Conservation (phyloP, 1,139 yeast genomes). For the Tardiomyces digboiensis region DNA sequence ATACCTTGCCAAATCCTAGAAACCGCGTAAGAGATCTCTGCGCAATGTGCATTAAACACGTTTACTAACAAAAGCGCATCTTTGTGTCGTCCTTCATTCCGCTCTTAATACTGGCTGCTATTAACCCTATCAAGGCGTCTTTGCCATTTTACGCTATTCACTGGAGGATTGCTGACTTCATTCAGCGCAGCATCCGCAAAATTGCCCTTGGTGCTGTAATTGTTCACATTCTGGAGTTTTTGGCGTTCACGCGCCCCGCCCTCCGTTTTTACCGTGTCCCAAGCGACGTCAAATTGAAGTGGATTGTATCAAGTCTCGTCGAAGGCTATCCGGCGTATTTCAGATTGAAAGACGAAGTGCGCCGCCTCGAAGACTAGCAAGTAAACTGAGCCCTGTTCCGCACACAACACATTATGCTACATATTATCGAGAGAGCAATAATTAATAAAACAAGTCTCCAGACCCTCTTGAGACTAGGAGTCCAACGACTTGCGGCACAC, state of each 20-base stretch:
- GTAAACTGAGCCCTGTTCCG: too few relatives aligned
- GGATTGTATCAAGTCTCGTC: conserved; percentile 18
- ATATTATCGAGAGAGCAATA: too few relatives aligned
- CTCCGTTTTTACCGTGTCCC: conserved; percentile 26
- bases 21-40: conserved; percentile 1
- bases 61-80: conserved; percentile 5
- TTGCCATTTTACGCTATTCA: not conserved
- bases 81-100: conserved; percentile 4
- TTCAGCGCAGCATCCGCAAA: conserved; percentile 6
- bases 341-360: conserved; percentile 7
- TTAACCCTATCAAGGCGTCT: conserved; percentile 1
- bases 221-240: conserved; percentile 22
- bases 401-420: too few relatives aligned
- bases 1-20: conserved; percentile 12
- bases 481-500: too few relatives aligned
- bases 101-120: conserved; percentile 4
- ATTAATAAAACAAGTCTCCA: too few relatives aligned
- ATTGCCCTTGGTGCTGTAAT: conserved; percentile 7
- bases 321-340: conserved; percentile 26
- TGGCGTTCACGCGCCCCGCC: conserved; percentile 16
- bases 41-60: conserved; percentile 1
- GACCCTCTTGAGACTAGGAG: too few relatives aligned
- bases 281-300: conserved; percentile 12
- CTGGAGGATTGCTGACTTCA: not conserved
- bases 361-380: too few relatives aligned